A percentile compares a stretch with the other conserved stretches of the same genome.
phyloP scores from a whole-genome alignment of 345 rosid genomes.

The Cardamine chenopodiifolia region DNA sequence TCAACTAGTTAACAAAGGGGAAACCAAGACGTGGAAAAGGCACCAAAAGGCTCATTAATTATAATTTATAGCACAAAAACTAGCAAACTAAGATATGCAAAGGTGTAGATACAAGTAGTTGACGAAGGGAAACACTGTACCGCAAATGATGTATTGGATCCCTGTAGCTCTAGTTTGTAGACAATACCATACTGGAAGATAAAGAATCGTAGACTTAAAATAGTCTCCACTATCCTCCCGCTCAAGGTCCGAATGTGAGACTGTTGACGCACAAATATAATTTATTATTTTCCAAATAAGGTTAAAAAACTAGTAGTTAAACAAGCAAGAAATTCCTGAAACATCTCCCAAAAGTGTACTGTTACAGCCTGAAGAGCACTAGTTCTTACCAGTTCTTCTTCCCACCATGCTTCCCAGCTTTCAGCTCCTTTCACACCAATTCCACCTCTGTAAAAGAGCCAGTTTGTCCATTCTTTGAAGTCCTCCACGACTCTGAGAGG shows the following conservation, averaged over 20 bases:
- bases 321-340: conserved; percentile 13
- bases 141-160: conserved; percentile 60
- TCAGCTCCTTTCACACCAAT: conserved; percentile 98
- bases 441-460: conserved; percentile 99
- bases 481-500: conserved; percentile 84
- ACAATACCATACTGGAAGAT: conserved; percentile 93
- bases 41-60: background rate
- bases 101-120: conserved; percentile 8
- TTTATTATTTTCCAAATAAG: conserved; percentile 8
- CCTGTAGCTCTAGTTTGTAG: conserved; percentile 75
- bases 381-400: conserved; percentile 82
- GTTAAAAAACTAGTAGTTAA: background rate
- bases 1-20: background rate
- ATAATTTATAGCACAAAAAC: background rate
- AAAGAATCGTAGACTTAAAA: conserved; percentile 83
- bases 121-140: conserved; percentile 43
- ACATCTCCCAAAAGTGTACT: background rate
- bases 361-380: background rate
- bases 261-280: conserved; percentile 47
- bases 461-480: conserved; percentile 98
- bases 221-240: conserved; percentile 89
- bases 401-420: conserved; percentile 99
- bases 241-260: conserved; percentile 78
- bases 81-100: background rate
- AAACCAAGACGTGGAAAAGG: background rate